Conservation (phyloP, 805 yeast species). For the Yarrowia sp. region DNA sequence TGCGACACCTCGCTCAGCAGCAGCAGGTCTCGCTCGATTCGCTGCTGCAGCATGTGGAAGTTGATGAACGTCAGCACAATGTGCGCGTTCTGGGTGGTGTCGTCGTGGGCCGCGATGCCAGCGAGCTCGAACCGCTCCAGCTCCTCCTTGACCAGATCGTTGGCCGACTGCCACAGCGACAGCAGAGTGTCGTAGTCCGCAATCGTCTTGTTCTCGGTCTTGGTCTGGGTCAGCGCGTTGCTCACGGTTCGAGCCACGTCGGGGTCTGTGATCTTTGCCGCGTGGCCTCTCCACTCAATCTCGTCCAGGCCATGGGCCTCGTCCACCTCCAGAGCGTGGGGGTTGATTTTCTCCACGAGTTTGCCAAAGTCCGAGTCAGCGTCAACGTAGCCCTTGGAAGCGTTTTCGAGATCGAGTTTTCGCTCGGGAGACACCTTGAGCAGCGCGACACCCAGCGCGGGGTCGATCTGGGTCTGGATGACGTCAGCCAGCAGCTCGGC, state of each 20-base stretch:
- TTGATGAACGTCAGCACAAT: constrained; percentile 77
- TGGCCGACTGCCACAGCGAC: constrained; percentile 72
- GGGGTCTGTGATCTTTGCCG: constrained; percentile 70
- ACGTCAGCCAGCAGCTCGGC: constrained; percentile 59
- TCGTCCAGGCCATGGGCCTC: constrained; percentile 52
- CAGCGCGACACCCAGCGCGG: constrained; percentile 64
- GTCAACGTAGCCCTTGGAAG: constrained; percentile 50
- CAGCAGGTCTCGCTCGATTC: constrained; percentile 73
- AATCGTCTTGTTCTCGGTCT: constrained; percentile 49
- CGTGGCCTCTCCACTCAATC: constrained; percentile 64
- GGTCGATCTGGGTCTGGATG: constrained; percentile 66
- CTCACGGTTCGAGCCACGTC: constrained; percentile 63
- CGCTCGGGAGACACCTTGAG: constrained; percentile 53
- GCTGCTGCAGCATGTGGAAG: constrained; percentile 68
- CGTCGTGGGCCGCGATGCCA: constrained; percentile 51
- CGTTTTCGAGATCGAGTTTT: constrained; percentile 59
- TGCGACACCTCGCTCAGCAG: constrained; percentile 47
- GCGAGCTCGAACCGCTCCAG: constrained; percentile 55
- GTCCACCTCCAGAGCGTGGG: constrained; percentile 44
- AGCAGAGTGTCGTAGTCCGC: constrained; percentile 63
- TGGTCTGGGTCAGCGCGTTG: constrained; percentile 46
- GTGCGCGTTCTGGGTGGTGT: constrained; percentile 71
- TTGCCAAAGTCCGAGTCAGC: constrained; percentile 47
- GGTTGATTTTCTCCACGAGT: constrained; percentile 52
- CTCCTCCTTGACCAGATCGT: constrained; percentile 64